Base-by-base conservation (phyloP, 73 alveolate species). In the Uronychia setigera region DNA sequence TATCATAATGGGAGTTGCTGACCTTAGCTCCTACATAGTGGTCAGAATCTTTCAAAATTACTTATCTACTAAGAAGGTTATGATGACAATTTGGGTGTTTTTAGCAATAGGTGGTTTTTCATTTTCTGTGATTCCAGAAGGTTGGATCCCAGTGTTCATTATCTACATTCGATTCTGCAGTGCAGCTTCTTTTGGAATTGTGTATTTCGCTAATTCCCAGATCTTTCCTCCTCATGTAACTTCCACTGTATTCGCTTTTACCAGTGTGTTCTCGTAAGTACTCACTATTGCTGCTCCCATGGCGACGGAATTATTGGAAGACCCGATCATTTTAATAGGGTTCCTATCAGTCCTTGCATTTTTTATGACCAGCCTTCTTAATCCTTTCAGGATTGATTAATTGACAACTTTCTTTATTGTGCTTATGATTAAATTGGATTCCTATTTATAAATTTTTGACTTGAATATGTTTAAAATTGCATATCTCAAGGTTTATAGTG, bases 1-100 rank as follows among this genome's bases (percentile, higher is more conserved):
- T 11, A 58, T 78, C 13, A 87, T 83, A 29, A 46, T 82, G 25
- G 91, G 94, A 0, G 58, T 88, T 28, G 88, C 91, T 28, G 83
- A 78, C 35, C 28, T 83, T 26, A n/a, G 32, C 29, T 35, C 87
- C 0, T 57, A n/a, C 5, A 29, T 58, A 0, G 9, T 14, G 0
- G 33, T 80, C 31, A 33, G 59, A 29, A 5, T 32, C 26, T 26
- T 57, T 1, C 74, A 80, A 46, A 80, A 34, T 1, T 46, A 46
- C 31, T 57, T 80, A 28, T 31, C 87, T 0, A 31, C 87, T 1
- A 80, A 46, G 59, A 58, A 57, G 29, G 87, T 58, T 5, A 57
- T 80, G 35, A 28, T 80, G n/a, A n/a, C n/a, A n/a, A n/a, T n/a
- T n/a, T n/a, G n/a, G n/a, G n/a, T n/a, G n/a, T n/a, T n/a, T n/a